Evolutionary conservation across 2,329 filamentous ascomycete genomes (phyloP).

Genomic region (Aspergillus clavatus): DNA sequence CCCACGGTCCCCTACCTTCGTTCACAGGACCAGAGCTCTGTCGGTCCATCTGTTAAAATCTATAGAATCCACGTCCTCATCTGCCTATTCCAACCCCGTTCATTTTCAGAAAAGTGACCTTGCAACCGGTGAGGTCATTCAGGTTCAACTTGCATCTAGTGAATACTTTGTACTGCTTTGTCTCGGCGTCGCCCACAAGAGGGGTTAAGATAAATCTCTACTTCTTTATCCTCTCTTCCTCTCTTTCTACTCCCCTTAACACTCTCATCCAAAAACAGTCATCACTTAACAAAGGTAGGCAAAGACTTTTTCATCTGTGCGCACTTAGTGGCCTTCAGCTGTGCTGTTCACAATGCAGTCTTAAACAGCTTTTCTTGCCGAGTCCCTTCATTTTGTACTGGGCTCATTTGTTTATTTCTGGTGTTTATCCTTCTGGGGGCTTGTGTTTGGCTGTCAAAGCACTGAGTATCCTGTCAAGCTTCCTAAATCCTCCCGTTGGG

Average conservation of each 20-base stretch:
- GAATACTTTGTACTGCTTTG: slow-evolving; percentile 1
- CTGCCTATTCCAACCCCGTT: neutral
- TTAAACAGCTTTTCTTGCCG: too few species aligned
- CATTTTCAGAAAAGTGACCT: slow-evolving; percentile 1
- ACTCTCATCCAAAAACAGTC: too few species aligned
- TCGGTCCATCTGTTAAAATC: slow-evolving; percentile 1
- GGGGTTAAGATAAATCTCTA: neutral
- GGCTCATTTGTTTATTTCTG: too few species aligned
- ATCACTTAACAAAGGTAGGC: too few species aligned
- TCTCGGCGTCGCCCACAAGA: slow-evolving; percentile 1
- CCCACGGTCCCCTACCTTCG: slow-evolving; percentile 2
- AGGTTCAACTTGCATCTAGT: slow-evolving; percentile 1
- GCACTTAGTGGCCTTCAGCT: too few species aligned
- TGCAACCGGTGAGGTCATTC: neutral
- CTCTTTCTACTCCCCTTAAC: neutral
- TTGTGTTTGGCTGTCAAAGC: too few species aligned
- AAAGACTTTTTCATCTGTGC: too few species aligned
- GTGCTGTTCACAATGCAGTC: too few species aligned
- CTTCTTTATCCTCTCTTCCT: neutral
- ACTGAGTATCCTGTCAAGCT: too few species aligned
- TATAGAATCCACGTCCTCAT: slow-evolving; percentile 4
- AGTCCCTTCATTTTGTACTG: too few species aligned
- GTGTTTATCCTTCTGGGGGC: too few species aligned
- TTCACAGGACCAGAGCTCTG: slow-evolving; percentile 1
- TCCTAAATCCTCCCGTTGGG: too few species aligned